Base-by-base conservation (phyloP, 2,329 filamentous ascomycete genomes). In the Alternaria panax region DNA sequence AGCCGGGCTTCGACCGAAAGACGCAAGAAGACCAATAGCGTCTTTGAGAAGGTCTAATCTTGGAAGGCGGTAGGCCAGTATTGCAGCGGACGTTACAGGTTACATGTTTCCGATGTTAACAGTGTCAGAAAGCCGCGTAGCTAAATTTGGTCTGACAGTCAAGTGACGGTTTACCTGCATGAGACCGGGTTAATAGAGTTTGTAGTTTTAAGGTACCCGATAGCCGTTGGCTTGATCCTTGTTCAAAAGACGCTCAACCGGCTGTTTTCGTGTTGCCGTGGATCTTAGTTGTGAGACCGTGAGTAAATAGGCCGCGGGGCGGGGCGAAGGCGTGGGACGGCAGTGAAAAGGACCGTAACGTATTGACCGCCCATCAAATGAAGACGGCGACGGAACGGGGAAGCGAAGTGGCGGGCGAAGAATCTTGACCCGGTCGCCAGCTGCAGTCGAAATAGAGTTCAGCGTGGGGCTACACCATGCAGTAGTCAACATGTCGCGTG, bases 401-500 rank as follows among this genome's bases (percentile, higher is more conserved):
- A 27, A 51, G 54, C 28, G 34, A 27, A 27, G 41, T 18, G 42
- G 38, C 47, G 40, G 24, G 22, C 22, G 22, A 40, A 51, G 36
- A 41, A 45, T 47, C 54, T 57, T 51, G 54, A 57, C 47, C 46
- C 54, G 40, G 18, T 28, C 16, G 42, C 28, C 28, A 42, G 25
- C 43, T 38, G 54, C 46, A 36, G 54, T 38, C 27, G 22, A 14
- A 57, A 45, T 57, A 57, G 22, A 34, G 54, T 51, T 57, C 45
- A 8, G 25, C 25, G 11, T 27, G 25, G 43, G n/a, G 43, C 53
- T 41, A 42, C 30, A 24, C 3, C 36, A 40, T 51, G 47, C 47
- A 51, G 47, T 38, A 51, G 34, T 41, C 34, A 27, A 25, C 34
- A 47, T 20, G 9, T 45, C 28, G 36, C 47, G 18, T 51, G 38